These are phyloP conservation scores for Akanthomyces dipterigenus DNA, from an alignment of 2,329 filamentous ascomycete genomes.

Conservation along the genomic window DNA sequence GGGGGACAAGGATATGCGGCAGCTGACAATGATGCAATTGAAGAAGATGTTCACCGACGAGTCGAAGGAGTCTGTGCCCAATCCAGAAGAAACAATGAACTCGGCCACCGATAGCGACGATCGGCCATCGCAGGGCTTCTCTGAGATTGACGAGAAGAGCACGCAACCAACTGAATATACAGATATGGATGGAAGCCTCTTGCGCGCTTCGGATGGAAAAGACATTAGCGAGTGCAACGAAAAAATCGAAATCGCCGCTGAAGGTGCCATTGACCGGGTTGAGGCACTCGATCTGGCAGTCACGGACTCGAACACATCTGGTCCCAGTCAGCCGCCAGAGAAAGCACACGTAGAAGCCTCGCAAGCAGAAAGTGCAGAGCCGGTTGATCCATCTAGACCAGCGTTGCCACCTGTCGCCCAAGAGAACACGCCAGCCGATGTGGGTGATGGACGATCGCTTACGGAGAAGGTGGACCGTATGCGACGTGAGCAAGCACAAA, in stretches of 20 bases:
- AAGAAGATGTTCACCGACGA: conserved; percentile 94
- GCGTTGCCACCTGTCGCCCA: neutral
- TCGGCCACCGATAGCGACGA: conserved; percentile 48
- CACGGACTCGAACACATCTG: conserved; percentile 24
- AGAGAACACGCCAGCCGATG: conserved; percentile 10
- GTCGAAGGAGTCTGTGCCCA: conserved; percentile 66
- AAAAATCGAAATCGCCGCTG: conserved; percentile 24
- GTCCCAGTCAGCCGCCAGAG: conserved; percentile 12
- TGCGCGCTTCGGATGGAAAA: conserved; percentile 26
- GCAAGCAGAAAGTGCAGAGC: conserved; percentile 10
- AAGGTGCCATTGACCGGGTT: conserved; percentile 37
- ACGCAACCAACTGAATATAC: conserved; percentile 36
- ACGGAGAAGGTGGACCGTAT: conserved; percentile 45
- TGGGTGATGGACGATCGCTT: conserved; percentile 24
- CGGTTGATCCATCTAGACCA: neutral
- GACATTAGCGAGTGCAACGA: conserved; percentile 16
- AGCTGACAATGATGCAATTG: conserved; percentile 84
- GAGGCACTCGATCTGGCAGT: conserved; percentile 45
- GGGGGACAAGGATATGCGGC: conserved; percentile 91
- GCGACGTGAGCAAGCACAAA: conserved; percentile 39
- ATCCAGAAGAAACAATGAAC: conserved; percentile 53
- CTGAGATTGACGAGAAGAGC: conserved; percentile 41
- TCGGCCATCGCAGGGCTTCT: conserved; percentile 37
- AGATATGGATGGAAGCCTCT: conserved; percentile 17
- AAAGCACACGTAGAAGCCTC: neutral